Conservation (phyloP, 2,329 filamentous ascomycete genomes). For the Lecanosticta acicola region DNA sequence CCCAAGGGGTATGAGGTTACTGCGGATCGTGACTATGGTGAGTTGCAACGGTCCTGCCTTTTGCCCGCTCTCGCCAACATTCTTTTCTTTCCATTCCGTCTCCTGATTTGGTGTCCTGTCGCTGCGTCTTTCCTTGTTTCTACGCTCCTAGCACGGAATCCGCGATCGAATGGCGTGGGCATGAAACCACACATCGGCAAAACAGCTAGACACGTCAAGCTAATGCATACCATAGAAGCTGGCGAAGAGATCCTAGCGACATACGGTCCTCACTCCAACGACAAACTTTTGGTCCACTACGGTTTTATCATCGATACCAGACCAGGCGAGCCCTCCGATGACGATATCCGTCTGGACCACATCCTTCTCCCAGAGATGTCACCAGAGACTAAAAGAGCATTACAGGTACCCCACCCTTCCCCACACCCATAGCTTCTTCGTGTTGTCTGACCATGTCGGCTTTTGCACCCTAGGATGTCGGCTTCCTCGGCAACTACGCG, state of each 20-base stretch:
- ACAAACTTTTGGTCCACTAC: slow-evolving; percentile 66
- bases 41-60: slow-evolving; percentile 5
- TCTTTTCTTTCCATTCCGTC: background rate
- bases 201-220: background rate
- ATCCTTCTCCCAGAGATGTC: slow-evolving; percentile 37
- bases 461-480: too few species aligned
- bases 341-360: slow-evolving; percentile 40
- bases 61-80: background rate
- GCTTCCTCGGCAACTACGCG: slow-evolving; percentile 37
- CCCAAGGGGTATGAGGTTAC: slow-evolving; percentile 51
- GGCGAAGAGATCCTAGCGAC: slow-evolving; percentile 57
- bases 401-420: too few species aligned
- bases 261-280: slow-evolving; percentile 66
- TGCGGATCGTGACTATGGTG: slow-evolving; percentile 47
- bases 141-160: background rate
- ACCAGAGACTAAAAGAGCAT: slow-evolving; percentile 26
- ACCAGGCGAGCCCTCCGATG: slow-evolving; percentile 24
- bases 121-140: background rate
- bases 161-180: background rate
- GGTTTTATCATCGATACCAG: slow-evolving; percentile 39
- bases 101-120: background rate
- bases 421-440: too few species aligned
- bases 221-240: slow-evolving; percentile 7
- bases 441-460: too few species aligned
- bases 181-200: background rate